Base-by-base conservation (phyloP, 1,284 basidiomycete species). In the Ceratobasidium sp. region DNA sequence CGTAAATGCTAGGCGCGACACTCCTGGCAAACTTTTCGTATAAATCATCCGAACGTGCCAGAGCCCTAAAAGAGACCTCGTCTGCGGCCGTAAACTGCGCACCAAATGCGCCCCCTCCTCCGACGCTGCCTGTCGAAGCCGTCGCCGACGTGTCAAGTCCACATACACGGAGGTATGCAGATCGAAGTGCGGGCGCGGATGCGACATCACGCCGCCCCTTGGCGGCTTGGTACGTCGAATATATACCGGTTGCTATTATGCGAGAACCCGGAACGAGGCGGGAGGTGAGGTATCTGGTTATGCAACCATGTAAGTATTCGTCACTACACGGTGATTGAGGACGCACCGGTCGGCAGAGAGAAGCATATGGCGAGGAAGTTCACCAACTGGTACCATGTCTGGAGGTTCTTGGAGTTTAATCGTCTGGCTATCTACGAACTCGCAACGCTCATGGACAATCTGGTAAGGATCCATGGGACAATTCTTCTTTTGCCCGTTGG, bases 351-450 rank as follows among this genome's bases (percentile, higher is more conserved):
- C 97, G 12, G 90, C 90, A 43, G 93, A 96, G 30, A 99, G 85
- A 70, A 98, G 87, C 86, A 99, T 96, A 81, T 99, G 97, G 50
- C 96, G 84, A 3, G 97, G 97, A 57, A 99, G 85, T 79, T 99
- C 97, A 84, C 97, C 97, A 26, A 99, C 96, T 1, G 97, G 97
- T 0, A 99, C 97, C 95, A 98, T 98, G 80, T 99, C 97, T 0
- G 97, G 97, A 6, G 97, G 96, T 82, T 99, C 97, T 81, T 99
- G 97, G 16, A 99, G 86, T 81, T 99, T 99, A 77, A 99, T 86
- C 6, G 90, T 93, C 82, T 99, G 97, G 77, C 96, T 94, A 80
- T 99, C 97, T 32, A 97, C 92, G 80, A 99, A 99, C 3, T 87
- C 84, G 65, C 95, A 99, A 81, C 95, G 94, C 70, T 96, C 93